Evolutionary conservation across 2,329 filamentous ascomycete species (phyloP), one percentile per base, ranked within the genome.

Genomic region (Gliomastix tumulicola): DNA sequence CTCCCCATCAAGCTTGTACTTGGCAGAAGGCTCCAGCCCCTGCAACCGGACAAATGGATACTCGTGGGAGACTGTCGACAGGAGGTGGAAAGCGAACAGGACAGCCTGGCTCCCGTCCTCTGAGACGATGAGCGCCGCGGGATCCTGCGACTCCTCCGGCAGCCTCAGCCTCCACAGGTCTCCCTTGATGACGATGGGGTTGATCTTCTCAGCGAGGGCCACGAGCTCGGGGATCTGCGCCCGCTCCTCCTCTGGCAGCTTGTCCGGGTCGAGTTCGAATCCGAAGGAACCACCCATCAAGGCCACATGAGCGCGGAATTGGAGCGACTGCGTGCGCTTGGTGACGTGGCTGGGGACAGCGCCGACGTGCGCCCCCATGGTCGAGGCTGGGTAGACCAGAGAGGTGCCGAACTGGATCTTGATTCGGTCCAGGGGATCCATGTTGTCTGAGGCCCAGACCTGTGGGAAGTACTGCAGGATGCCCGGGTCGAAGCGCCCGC

Each of bases 261-360:
- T 61, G 0, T 56, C 57, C 0, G 78, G 79, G 47, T 81, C 66
- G 7, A 83, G 65, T 49, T 83, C 78, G 10, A 82, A 66, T 0
- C 79, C 79, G 44, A 82, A 82, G 0, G 74, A 79, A 3, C 78
- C 78, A 38, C 79, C 79, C 78, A 82, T 82, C 62, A 81, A 76
- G 6, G 79, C 79, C 1, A 82, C 78, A 38, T 82, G 77, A 0
- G 72, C 76, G 22, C 79, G 74, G 59, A 82, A 82, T 2, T 55
- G 53, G 11, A 82, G 63, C 0, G 76, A 69, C 2, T 71, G 71
- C 2, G 65, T 71, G 16, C 78, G 73, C 1, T 62, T 54, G 0
- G 75, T 79, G 22, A 74, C 55, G 0, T 69, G 66, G 44, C 82
- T 82, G 2, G 78, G 78, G 0, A 79, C 68, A 0, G 68, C 69